Conservation (phyloP, 768 basidiomycete species). For the Calvatia gigantea region DNA sequence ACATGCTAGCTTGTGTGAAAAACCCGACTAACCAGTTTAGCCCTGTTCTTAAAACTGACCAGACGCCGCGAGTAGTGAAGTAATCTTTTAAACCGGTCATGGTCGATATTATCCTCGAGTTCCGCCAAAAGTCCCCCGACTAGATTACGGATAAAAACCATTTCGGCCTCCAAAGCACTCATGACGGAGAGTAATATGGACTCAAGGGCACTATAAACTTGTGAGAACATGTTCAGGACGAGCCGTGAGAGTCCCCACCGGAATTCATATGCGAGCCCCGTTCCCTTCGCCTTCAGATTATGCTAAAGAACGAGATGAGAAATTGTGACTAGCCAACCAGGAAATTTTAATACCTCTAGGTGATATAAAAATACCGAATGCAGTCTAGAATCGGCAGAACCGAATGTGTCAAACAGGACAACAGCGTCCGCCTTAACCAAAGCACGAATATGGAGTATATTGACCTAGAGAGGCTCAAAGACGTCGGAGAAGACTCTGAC, state of each 20-base stretch:
- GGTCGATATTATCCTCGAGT: conserved; percentile 92
- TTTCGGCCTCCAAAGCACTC: conserved; percentile 92
- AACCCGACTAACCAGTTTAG: conserved; percentile 60
- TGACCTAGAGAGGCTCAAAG: conserved; percentile 50
- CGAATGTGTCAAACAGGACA: conserved; percentile 89
- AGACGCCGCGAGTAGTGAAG: conserved; percentile 90
- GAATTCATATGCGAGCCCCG: conserved; percentile 83
- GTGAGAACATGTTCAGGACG: background rate
- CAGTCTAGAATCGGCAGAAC: conserved; percentile 79
- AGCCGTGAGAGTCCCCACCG: conserved; percentile 46
- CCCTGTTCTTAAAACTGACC: conserved; percentile 87
- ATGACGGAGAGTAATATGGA: conserved; percentile 89
- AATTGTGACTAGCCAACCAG: conserved; percentile 1
- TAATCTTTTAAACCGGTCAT: conserved; percentile 88
- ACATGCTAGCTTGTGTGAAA: background rate
- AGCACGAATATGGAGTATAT: conserved; percentile 92
- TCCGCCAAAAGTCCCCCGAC: conserved; percentile 89
- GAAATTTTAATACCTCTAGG: conserved; percentile 55
- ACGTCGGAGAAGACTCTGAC: background rate
- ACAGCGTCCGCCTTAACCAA: conserved; percentile 92
- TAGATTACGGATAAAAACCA: conserved; percentile 90
- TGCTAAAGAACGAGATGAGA: conserved; percentile 44
- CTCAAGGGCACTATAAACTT: conserved; percentile 70
- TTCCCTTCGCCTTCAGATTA: conserved; percentile 71
- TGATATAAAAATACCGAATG: conserved; percentile 89